These are phyloP conservation scores for Naganishia cerealis DNA, from an alignment of 1,284 basidiomycete genomes.

Conservation along the genomic window DNA sequence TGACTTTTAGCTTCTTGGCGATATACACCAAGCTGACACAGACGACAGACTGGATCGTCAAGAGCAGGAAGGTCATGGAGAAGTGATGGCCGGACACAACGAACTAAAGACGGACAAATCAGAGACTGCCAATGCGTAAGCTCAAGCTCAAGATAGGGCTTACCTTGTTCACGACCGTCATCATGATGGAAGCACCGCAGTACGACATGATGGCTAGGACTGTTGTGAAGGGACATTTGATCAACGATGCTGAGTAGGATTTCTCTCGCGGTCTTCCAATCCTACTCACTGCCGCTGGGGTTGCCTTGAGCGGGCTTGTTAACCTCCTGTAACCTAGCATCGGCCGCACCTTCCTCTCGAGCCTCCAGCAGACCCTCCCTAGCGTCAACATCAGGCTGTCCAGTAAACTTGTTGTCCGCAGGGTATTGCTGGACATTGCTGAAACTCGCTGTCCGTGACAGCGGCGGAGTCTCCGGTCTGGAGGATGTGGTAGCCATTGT, in stretches of 20 bases:
- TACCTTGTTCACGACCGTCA: conserved; percentile 98
- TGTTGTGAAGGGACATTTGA: conserved; percentile 40
- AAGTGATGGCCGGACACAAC: conserved; percentile 92
- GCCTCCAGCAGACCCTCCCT: conserved; percentile 25
- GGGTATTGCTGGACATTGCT: conserved; percentile 25
- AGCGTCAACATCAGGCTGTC: conserved; percentile 26
- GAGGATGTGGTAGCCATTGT: conserved; percentile 11
- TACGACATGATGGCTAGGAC: conserved; percentile 82
- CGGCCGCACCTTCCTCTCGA: conserved; percentile 25
- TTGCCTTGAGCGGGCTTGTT: conserved; percentile 26
- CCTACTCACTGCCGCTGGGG: conserved; percentile 12
- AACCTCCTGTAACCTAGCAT: conserved; percentile 22
- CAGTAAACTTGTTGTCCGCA: conserved; percentile 19
- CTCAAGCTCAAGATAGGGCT: conserved; percentile 36
- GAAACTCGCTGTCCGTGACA: conserved; percentile 25
- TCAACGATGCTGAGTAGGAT: not conserved
- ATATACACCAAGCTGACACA: conserved; percentile 74
- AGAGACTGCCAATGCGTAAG: not conserved
- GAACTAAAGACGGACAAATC: conserved; percentile 60
- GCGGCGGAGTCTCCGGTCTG: conserved; percentile 18
- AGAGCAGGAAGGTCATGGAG: conserved; percentile 93
- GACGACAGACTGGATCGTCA: conserved; percentile 86
- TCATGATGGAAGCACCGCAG: conserved; percentile 89
- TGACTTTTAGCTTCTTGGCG: conserved; percentile 77
- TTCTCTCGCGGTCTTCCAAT: not conserved